Conservation (phyloP, 495 filamentous ascomycete genomes). For the Xylaria venustula region DNA sequence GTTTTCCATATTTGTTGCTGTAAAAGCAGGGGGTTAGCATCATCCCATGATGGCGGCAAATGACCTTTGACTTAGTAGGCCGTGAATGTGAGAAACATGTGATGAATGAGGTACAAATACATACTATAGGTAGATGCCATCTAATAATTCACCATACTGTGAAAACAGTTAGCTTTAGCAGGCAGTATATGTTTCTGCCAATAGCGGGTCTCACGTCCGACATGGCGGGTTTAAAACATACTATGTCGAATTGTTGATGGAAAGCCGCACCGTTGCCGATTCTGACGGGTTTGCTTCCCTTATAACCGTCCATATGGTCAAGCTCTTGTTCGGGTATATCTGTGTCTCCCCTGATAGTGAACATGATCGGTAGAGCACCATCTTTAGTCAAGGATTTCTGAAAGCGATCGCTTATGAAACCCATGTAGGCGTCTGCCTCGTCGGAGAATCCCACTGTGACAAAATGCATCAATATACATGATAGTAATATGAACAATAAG, state of each 20-base stretch:
- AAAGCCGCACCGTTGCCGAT: constrained; percentile 73
- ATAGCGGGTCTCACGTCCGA: too few relatives aligned
- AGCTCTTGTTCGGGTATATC: constrained; percentile 68
- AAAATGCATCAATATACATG: neutral
- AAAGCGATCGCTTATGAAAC: constrained; percentile 68
- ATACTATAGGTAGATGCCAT: constrained; percentile 66
- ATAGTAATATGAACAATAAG: too few relatives aligned
- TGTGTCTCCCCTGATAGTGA: constrained; percentile 68
- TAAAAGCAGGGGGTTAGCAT: neutral
- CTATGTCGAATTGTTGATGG: constrained; percentile 72
- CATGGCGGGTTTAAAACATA: too few relatives aligned
- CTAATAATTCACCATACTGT: constrained; percentile 76
- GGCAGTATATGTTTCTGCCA: too few relatives aligned
- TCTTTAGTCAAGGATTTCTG: constrained; percentile 44
- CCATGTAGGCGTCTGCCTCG: constrained; percentile 72
- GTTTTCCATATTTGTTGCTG: constrained; percentile 70
- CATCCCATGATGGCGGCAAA: neutral
- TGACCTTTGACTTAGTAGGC: neutral
- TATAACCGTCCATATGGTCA: constrained; percentile 65
- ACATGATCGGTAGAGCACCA: constrained; percentile 71
- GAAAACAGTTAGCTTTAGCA: too few relatives aligned
- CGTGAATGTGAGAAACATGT: too few relatives aligned
- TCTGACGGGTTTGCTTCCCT: constrained; percentile 65
- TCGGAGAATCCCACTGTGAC: constrained; percentile 59
- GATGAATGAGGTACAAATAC: neutral